Percentiles rank a stretch among this genome's conserved stretches.
phyloP scores from a whole-genome alignment of 306 rosid genomes.

The Cucurbita argyrosperma region DNA sequence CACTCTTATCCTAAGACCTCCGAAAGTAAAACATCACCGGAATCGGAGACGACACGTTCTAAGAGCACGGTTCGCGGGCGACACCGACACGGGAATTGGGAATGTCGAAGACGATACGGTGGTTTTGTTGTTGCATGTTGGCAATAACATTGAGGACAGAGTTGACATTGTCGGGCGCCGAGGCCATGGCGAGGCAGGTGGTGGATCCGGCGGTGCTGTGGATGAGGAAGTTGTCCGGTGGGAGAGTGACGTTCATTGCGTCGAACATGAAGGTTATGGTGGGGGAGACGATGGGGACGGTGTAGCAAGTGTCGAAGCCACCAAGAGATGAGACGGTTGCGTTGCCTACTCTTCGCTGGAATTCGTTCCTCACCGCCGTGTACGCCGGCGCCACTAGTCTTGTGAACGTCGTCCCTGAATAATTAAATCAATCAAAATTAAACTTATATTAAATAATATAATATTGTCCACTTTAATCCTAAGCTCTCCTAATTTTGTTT shows the following conservation, averaged over 20 bases:
- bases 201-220: constrained; percentile 56
- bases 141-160: constrained; percentile 86
- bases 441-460: no score
- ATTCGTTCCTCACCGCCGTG: constrained; percentile 53
- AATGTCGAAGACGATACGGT: constrained; percentile 57
- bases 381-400: constrained; percentile 65
- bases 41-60: background rate
- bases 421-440: no score
- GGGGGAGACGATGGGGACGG: constrained; percentile 46
- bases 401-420: constrained; percentile 72
- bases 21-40: background rate
- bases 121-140: constrained; percentile 91
- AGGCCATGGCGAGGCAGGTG: constrained; percentile 74
- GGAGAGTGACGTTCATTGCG: constrained; percentile 79
- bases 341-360: constrained; percentile 40
- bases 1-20: background rate
- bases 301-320: constrained; percentile 91
- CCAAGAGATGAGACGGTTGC: constrained; percentile 42
- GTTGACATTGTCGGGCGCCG: constrained; percentile 72
- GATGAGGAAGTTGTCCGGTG: constrained; percentile 56
- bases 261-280: constrained; percentile 66
- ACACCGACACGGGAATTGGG: constrained; percentile 84
- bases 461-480: no score
- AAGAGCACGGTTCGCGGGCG: constrained; percentile 70
- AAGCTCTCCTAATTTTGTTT: no score